Conservation (phyloP, 2,329 filamentous ascomycete genomes). For the Pochonia chlamydosporia region DNA sequence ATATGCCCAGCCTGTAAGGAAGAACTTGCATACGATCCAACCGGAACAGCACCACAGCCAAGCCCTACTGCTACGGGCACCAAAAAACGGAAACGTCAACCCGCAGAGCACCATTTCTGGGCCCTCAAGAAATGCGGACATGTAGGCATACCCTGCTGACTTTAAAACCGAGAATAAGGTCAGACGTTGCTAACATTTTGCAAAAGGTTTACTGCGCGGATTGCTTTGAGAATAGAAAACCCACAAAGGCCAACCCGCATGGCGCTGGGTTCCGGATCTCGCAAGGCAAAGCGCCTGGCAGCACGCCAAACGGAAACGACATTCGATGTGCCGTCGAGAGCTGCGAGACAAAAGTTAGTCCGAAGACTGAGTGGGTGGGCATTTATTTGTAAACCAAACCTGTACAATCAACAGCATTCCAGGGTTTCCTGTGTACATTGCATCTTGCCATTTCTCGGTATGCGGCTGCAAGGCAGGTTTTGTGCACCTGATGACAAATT, state of each 20-base stretch:
- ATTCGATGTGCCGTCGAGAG: constrained; percentile 51
- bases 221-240: constrained; percentile 53
- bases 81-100: constrained; percentile 40
- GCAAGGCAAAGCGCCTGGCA: constrained; percentile 19
- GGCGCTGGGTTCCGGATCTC: constrained; percentile 34
- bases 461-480: not conserved
- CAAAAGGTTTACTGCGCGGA: constrained; percentile 56
- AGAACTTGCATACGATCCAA: constrained; percentile 71
- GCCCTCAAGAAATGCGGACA: constrained; percentile 87
- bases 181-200: not conserved
- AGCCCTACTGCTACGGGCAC: constrained; percentile 9
- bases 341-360: constrained; percentile 47
- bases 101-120: constrained; percentile 82
- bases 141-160: constrained; percentile 44
- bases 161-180: not conserved
- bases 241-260: constrained; percentile 24
- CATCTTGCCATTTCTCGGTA: not conserved
- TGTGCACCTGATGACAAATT: not conserved
- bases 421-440: not conserved
- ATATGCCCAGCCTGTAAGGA: constrained; percentile 83
- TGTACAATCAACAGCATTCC: not conserved
- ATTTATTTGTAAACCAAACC: constrained; percentile 41
- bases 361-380: constrained; percentile 56
- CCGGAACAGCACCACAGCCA: constrained; percentile 20
- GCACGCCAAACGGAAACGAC: constrained; percentile 27